phyloP scores from a whole-genome alignment of 495 filamentous ascomycete species.

The Glarea lozoyensis region DNA sequence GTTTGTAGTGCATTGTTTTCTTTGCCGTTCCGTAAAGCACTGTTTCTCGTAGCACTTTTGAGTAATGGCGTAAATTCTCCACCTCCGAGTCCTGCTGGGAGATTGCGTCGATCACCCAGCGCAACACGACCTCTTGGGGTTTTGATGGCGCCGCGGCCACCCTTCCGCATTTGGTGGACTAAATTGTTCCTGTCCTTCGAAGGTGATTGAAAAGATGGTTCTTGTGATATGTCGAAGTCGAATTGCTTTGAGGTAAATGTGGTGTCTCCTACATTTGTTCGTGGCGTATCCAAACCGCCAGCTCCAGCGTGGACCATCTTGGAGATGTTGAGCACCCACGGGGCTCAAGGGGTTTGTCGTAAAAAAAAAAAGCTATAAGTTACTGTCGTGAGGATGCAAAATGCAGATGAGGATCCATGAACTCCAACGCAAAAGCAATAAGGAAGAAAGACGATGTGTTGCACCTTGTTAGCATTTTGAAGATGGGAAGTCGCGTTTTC shows the following conservation, averaged over 20 bases:
- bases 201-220: constrained; percentile 79
- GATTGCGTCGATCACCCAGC: constrained; percentile 59
- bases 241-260: constrained; percentile 59
- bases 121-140: constrained; percentile 63
- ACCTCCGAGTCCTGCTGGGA: constrained; percentile 47
- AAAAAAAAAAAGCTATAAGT: constrained; percentile 13
- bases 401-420: constrained; percentile 14
- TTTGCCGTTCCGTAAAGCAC: constrained; percentile 51
- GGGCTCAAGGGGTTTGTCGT: constrained; percentile 8
- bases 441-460: constrained; percentile 5
- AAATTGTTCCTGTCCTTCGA: constrained; percentile 66
- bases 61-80: constrained; percentile 90
- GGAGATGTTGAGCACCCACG: constrained; percentile 4
- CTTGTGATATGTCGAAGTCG: constrained; percentile 70
- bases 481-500: constrained; percentile 12
- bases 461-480: constrained; percentile 6
- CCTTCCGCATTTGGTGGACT: constrained; percentile 56
- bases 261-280: constrained; percentile 69
- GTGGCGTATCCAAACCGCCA: constrained; percentile 66
- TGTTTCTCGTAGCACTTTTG: constrained; percentile 81
- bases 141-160: constrained; percentile 41
- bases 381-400: constrained; percentile 7
- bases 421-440: constrained; percentile 17
- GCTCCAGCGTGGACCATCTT: constrained; percentile 36
- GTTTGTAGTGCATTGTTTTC: constrained; percentile 53